Evolutionary conservation across 805 yeast genomes (phyloP).

Genomic region (Candida nanaspora): DNA sequence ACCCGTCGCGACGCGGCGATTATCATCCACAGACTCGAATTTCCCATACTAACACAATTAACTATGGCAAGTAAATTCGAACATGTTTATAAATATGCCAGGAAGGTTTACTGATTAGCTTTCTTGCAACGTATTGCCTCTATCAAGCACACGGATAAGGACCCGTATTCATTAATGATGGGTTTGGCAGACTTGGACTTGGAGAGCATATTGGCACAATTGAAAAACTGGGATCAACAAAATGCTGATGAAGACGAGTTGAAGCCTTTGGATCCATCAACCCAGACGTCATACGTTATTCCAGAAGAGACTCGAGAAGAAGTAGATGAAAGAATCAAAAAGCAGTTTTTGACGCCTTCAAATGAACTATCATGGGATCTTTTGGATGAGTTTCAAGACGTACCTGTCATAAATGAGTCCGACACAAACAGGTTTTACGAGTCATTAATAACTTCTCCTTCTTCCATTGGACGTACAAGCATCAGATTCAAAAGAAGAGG

Average conservation of each 20-base stretch:
- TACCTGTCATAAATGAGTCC: slow-evolving; percentile 31
- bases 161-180: no score
- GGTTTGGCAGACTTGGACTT: slow-evolving; percentile 4
- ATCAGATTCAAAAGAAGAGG: slow-evolving; percentile 70
- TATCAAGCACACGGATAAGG: no score
- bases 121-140: no score
- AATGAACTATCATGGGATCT: slow-evolving; percentile 61
- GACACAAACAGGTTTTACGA: slow-evolving; percentile 29
- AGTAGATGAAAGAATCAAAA: slow-evolving; percentile 17
- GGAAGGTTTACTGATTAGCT: background rate
- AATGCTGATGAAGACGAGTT: background rate
- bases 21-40: no score
- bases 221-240: background rate
- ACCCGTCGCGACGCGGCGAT: no score
- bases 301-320: slow-evolving; percentile 7
- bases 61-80: no score
- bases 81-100: no score
- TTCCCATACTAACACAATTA: no score
- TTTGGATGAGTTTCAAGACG: slow-evolving; percentile 58
- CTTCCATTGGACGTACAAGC: slow-evolving; percentile 52
- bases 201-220: slow-evolving; percentile 4
- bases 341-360: slow-evolving; percentile 56
- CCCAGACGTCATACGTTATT: slow-evolving; percentile 5
- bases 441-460: slow-evolving; percentile 51
- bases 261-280: slow-evolving; percentile 12